Conservation (phyloP, 371 early-diverging fungal genomes). For the Apophysomyces ossiformis region DNA sequence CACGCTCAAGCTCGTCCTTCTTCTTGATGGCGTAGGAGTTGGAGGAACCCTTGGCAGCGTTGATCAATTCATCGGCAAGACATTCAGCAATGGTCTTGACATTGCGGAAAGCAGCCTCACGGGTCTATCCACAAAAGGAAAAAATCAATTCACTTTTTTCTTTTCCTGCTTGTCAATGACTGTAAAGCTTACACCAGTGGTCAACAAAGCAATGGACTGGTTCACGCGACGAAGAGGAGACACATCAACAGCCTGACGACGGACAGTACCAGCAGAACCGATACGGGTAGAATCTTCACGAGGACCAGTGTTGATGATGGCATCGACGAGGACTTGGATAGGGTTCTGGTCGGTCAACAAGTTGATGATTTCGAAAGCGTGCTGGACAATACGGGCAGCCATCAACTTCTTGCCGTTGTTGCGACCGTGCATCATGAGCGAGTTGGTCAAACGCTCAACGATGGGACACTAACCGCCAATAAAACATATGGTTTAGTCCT, state of each 20-base stretch:
- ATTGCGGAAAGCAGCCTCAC: constrained; percentile 45
- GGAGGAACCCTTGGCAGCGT: constrained; percentile 98
- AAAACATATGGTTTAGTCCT: background rate
- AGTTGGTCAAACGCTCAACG: constrained; percentile 99
- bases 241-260: constrained; percentile 99
- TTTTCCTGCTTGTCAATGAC: constrained; percentile 29
- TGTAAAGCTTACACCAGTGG: constrained; percentile 83
- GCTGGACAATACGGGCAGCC: constrained; percentile 99
- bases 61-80: constrained; percentile 99
- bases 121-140: constrained; percentile 18
- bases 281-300: constrained; percentile 99
- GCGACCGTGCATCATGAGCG: constrained; percentile 99
- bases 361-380: constrained; percentile 99
- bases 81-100: constrained; percentile 99
- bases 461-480: constrained; percentile 86
- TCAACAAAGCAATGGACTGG: constrained; percentile 96
- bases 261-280: constrained; percentile 99
- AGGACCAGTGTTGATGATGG: constrained; percentile 99
- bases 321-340: constrained; percentile 99
- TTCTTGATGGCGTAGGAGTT: constrained; percentile 99
- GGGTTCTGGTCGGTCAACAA: constrained; percentile 99
- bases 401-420: constrained; percentile 99
- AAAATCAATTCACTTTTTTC: constrained; percentile 7
- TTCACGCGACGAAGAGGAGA: constrained; percentile 99
- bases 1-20: constrained; percentile 99